Percentiles rank a stretch among this genome's conserved stretches.
These are phyloP conservation scores for Maudiozyma barnettii DNA, from an alignment of 805 yeast genomes.

Conservation along the genomic window DNA sequence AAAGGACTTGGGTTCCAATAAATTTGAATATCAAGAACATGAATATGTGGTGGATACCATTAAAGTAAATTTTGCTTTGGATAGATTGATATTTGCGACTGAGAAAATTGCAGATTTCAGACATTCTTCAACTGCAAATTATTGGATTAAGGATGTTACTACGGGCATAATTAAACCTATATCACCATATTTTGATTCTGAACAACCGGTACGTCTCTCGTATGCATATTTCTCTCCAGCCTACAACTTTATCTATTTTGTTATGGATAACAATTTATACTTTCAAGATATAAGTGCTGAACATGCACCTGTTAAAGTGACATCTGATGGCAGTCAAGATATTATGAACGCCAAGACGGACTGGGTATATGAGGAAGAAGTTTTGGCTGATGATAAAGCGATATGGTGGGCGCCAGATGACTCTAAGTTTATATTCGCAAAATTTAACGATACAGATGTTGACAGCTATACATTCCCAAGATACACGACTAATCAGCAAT, in stretches of 20 bases:
- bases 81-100: conserved; percentile 47
- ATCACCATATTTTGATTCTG: conserved; percentile 8
- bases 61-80: conserved; percentile 37
- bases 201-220: conserved; percentile 20
- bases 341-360: conserved; percentile 65
- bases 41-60: conserved; percentile 33
- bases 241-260: conserved; percentile 46
- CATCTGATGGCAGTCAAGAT: conserved; percentile 41
- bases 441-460: conserved; percentile 52
- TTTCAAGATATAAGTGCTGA: conserved; percentile 31
- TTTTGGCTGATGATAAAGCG: conserved; percentile 45
- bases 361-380: conserved; percentile 84
- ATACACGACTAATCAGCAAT: conserved; percentile 36
- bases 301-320: conserved; percentile 13
- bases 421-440: conserved; percentile 43
- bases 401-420: conserved; percentile 72
- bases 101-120: conserved; percentile 48
- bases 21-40: conserved; percentile 35
- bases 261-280: conserved; percentile 46
- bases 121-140: conserved; percentile 53
- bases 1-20: conserved; percentile 18
- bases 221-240: conserved; percentile 56
- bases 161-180: conserved; percentile 29
- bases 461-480: conserved; percentile 42
- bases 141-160: conserved; percentile 51